phyloP scores from a whole-genome alignment of 1,139 yeast genomes.

The Saccharomyces hybrid region DNA sequence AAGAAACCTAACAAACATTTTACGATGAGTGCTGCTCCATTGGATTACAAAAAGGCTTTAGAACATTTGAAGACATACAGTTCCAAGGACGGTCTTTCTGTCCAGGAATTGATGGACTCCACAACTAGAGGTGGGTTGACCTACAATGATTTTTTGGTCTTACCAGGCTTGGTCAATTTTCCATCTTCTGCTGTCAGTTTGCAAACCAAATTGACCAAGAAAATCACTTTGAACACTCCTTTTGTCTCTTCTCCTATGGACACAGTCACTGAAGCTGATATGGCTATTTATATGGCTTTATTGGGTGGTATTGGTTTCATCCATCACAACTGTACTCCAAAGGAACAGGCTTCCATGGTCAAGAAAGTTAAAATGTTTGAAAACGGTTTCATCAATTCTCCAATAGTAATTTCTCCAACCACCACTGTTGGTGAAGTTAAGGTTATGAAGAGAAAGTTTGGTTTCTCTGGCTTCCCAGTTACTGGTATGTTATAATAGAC shows the following conservation, averaged over 20 bases:
- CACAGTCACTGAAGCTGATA: constrained; percentile 92
- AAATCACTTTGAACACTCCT: constrained; percentile 86
- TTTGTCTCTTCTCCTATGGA: constrained; percentile 99
- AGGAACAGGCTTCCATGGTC: constrained; percentile 98
- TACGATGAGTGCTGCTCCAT: constrained; percentile 15
- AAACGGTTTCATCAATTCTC: constrained; percentile 95
- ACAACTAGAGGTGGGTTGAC: constrained; percentile 90
- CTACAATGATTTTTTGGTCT: constrained; percentile 88
- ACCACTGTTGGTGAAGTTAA: constrained; percentile 78
- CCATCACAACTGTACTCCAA: constrained; percentile 94
- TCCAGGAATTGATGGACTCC: constrained; percentile 82
- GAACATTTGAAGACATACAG: constrained; percentile 59
- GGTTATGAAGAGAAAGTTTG: constrained; percentile 60
- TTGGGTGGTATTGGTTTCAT: constrained; percentile 98
- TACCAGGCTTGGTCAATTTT: constrained; percentile 92
- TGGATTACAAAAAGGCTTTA: constrained; percentile 60
- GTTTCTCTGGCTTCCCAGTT: constrained; percentile 97
- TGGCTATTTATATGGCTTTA: constrained; percentile 98
- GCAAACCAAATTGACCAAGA: constrained; percentile 84
- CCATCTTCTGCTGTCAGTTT: constrained; percentile 70
- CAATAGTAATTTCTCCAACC: constrained; percentile 73
- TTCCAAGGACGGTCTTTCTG: constrained; percentile 78
- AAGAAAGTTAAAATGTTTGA: constrained; percentile 92
- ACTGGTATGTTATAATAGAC: constrained; percentile 71
- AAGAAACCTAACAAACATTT: constrained; percentile 3